Evolutionary conservation across 352 stramenopile species (phyloP).

Genomic region (Pythium insidiosum): DNA sequence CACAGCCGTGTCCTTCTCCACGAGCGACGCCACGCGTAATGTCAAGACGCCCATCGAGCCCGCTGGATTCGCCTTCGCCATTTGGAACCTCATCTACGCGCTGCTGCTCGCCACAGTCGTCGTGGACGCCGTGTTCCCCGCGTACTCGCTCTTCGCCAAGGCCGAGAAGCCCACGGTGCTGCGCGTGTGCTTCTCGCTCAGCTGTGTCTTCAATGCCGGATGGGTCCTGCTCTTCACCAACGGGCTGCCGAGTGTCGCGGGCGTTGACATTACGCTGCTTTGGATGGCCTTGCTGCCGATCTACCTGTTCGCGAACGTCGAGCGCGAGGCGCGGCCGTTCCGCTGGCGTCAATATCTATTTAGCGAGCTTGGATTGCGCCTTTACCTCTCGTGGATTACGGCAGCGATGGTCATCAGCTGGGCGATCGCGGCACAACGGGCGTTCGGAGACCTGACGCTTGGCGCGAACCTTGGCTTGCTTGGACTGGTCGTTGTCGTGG

Average conservation of each 20-base stretch:
- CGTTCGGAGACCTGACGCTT: constrained; percentile 23
- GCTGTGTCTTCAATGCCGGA: constrained; percentile 33
- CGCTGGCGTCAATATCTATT: constrained; percentile 44
- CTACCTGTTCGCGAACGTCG: constrained; percentile 54
- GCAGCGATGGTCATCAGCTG: constrained; percentile 42
- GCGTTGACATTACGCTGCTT: constrained; percentile 39
- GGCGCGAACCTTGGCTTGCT: constrained; percentile 37
- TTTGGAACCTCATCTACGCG: constrained; percentile 66
- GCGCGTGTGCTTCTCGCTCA: constrained; percentile 44
- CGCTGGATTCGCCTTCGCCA: constrained; percentile 40
- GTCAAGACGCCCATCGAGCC: constrained; percentile 48
- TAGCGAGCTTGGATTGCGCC: constrained; percentile 48
- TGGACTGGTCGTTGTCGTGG: constrained; percentile 27
- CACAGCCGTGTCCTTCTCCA: constrained; percentile 27
- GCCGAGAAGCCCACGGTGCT: constrained; percentile 32
- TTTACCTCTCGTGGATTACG: constrained; percentile 65
- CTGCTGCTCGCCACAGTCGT: constrained; percentile 37
- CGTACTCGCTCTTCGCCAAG: constrained; percentile 36
- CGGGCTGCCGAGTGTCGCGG: constrained; percentile 26
- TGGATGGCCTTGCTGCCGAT: constrained; percentile 54
- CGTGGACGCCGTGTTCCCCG: constrained; percentile 41
- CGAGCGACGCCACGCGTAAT: constrained; percentile 14
- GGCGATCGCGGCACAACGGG: constrained; percentile 3
- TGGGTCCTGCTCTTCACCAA: constrained; percentile 49
- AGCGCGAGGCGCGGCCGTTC: constrained; percentile 33